Percentiles rank a stretch among this genome's conserved stretches.
phyloP scores from a whole-genome alignment of 2,329 filamentous ascomycete genomes.

The Pleurostoma richardsiae region DNA sequence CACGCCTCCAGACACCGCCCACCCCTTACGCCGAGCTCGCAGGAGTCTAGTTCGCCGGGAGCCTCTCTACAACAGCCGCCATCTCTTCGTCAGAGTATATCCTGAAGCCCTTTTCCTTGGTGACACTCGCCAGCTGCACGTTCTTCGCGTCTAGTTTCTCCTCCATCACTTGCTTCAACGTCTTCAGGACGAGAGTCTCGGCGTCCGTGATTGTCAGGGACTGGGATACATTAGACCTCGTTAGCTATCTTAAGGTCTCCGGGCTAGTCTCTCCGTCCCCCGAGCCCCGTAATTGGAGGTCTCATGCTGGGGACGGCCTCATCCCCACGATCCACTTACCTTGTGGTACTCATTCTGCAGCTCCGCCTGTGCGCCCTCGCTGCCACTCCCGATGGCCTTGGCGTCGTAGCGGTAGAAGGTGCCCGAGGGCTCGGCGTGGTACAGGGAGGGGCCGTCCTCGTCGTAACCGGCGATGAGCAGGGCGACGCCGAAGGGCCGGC shows the following conservation, averaged over 20 bases:
- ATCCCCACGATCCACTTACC: slow-evolving; percentile 30
- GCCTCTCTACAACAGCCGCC: slow-evolving; percentile 82
- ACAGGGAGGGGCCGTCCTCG: slow-evolving; percentile 93
- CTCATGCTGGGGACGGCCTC: too few species aligned
- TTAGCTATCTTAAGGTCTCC: not conserved
- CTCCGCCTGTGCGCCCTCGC: slow-evolving; percentile 95
- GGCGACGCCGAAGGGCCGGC: slow-evolving; percentile 91
- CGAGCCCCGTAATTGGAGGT: too few species aligned
- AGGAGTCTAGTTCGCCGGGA: slow-evolving; percentile 58
- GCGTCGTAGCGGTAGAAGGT: slow-evolving; percentile 99
- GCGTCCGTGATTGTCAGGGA: slow-evolving; percentile 89
- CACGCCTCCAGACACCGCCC: too few species aligned
- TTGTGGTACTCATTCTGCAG: slow-evolving; percentile 99
- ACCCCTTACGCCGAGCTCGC: not conserved
- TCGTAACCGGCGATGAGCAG: slow-evolving; percentile 95
- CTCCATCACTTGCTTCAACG: slow-evolving; percentile 99
- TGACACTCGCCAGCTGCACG: slow-evolving; percentile 95
- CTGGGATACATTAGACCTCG: slow-evolving; percentile 25
- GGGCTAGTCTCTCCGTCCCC: not conserved
- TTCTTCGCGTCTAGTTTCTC: slow-evolving; percentile 99
- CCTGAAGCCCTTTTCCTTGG: slow-evolving; percentile 94
- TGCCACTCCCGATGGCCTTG: slow-evolving; percentile 96
- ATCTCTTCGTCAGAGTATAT: slow-evolving; percentile 99
- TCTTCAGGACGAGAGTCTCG: slow-evolving; percentile 94
- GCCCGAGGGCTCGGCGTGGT: slow-evolving; percentile 95